phyloP scores from a whole-genome alignment of 78 protist genomes.

The Bigelowiella natans region DNA sequence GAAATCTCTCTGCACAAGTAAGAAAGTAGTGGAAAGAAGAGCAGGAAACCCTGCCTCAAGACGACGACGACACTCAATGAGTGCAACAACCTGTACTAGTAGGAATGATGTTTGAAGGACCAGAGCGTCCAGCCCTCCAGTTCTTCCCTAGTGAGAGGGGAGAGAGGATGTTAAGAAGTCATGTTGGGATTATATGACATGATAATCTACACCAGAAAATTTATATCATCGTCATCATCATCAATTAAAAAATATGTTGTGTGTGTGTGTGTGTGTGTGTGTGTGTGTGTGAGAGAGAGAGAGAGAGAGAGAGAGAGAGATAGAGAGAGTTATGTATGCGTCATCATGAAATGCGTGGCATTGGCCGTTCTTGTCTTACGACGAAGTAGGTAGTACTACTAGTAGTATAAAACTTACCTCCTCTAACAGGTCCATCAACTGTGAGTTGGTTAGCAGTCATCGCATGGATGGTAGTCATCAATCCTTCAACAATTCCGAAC shows the following conservation, averaged over 20 bases:
- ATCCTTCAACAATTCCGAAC: constrained; percentile 88
- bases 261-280: no score
- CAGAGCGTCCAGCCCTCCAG: constrained; percentile 97
- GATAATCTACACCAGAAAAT: no score
- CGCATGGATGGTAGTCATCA: constrained; percentile 99
- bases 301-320: no score
- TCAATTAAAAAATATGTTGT: neutral
- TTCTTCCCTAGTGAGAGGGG: constrained; percentile 72
- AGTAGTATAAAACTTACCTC: no score
- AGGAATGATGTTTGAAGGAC: constrained; percentile 92
- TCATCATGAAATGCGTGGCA: no score
- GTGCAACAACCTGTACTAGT: constrained; percentile 95
- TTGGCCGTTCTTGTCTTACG: no score
- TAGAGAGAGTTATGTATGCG: no score
- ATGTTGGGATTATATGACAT: no score
- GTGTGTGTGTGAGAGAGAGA: constrained; percentile 34
- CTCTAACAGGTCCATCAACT: constrained; percentile 80
- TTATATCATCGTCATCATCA: neutral
- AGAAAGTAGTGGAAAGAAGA: neutral
- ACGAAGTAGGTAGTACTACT: no score
- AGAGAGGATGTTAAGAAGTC: no score
- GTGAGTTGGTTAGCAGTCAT: constrained; percentile 94
- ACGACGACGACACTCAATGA: no score
- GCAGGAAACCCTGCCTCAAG: constrained; percentile 78
- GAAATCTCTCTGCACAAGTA: neutral